Conservation (phyloP, 495 filamentous ascomycete genomes). For the Trichocladium antarcticum region DNA sequence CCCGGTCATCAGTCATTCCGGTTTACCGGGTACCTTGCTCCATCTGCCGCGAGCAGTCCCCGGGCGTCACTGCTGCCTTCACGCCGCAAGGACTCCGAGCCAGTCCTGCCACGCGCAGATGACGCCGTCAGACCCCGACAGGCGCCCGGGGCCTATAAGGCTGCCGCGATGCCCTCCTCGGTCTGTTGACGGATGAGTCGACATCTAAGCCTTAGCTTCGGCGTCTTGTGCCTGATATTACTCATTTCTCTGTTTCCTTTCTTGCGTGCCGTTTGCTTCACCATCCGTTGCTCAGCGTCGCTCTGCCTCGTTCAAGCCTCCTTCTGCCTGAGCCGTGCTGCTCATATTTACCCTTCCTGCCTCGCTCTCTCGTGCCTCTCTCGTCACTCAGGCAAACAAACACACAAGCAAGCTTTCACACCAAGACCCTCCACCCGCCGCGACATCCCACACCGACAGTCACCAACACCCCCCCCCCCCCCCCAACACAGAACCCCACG, state of each 20-base stretch:
- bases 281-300: not conserved
- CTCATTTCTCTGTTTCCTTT: conserved; percentile 20
- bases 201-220: conserved; percentile 16
- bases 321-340: conserved; percentile 7
- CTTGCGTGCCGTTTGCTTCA: conserved; percentile 13
- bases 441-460: conserved; percentile 5
- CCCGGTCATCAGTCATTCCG: conserved; percentile 14
- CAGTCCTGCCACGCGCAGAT: conserved; percentile 13
- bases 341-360: conserved; percentile 17
- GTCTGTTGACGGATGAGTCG: conserved; percentile 21
- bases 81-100: conserved; percentile 12
- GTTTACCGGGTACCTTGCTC: conserved; percentile 8
- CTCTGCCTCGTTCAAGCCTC: conserved; percentile 3
- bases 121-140: conserved; percentile 12
- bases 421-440: not conserved
- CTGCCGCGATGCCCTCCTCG: conserved; percentile 17
- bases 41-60: conserved; percentile 10
- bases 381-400: not conserved
- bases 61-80: conserved; percentile 23
- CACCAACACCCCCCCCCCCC: not conserved
- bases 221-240: conserved; percentile 28
- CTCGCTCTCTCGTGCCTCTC: conserved; percentile 11
- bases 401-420: not conserved
- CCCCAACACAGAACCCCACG: conserved; percentile 3
- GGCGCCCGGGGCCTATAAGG: conserved; percentile 27